Percentiles rank a stretch among this genome's conserved stretches.
Evolutionary conservation across 495 filamentous ascomycete species (phyloP).

Genomic region (Penicillium subrubescens): DNA sequence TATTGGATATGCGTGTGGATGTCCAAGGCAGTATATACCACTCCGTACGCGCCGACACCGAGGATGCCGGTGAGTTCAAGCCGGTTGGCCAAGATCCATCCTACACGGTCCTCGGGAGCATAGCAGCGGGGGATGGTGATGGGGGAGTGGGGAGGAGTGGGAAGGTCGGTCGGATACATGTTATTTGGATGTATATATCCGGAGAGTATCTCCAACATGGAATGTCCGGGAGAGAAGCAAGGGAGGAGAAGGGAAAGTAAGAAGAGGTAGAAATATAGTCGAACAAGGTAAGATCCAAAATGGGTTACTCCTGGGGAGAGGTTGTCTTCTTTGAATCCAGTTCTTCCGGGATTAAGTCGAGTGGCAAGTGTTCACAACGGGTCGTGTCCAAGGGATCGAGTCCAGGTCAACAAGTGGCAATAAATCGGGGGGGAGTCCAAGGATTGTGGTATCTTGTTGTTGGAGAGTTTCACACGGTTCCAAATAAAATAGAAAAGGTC

Average conservation of each 20-base stretch:
- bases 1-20: slow-evolving; percentile 78
- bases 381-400: background rate
- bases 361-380: background rate
- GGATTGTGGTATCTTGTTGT: background rate
- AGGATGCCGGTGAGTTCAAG: slow-evolving; percentile 83
- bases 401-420: background rate
- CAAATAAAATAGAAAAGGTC: slow-evolving; percentile 5
- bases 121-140: slow-evolving; percentile 50
- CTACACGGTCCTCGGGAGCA: slow-evolving; percentile 82
- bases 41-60: slow-evolving; percentile 93
- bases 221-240: background rate
- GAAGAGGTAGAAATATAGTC: background rate
- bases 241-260: background rate
- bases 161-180: slow-evolving; percentile 57
- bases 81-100: slow-evolving; percentile 78
- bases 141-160: slow-evolving; percentile 62
- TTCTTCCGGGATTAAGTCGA: background rate
- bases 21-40: slow-evolving; percentile 93
- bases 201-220: slow-evolving; percentile 1
- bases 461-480: slow-evolving; percentile 7
- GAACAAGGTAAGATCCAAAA: background rate
- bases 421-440: background rate
- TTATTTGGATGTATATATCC: slow-evolving; percentile 18
- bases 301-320: background rate
- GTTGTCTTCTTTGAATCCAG: background rate